Base-by-base conservation (phyloP, 2,329 filamentous ascomycete species). In the Fusarium floridanum region DNA sequence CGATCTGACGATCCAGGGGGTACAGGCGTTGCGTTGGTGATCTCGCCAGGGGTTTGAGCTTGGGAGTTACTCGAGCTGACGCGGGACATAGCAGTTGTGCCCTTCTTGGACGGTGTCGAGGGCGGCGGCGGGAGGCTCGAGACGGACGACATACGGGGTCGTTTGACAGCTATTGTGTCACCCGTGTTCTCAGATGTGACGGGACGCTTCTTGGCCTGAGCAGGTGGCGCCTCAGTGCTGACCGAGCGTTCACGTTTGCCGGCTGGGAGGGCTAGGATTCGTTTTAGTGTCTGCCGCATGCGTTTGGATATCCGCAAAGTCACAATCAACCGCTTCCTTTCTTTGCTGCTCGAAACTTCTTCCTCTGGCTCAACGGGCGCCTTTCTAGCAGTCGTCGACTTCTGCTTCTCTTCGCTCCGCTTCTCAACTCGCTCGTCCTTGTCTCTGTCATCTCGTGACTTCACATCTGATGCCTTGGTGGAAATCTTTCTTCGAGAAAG, bases 61-160 rank as follows among this genome's bases (percentile, higher is more conserved):
- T 87, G 83, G 1, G 88, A 90, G 76, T 87, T 88, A 78, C 81
- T 88, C 1, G 89, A 90, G 61, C 87, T 84, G 37, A 86, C 87
- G 5, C 88, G 86, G 6, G 85, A 88, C 87, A 90, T 90, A 65
- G 87, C 80, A 2, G 84, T 82, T 16, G 86, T 83, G 2, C 84
- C 81, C 65, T 85, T 89, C 71, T 86, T 90, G 11, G 87, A 85
- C 0, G 89, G 89, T 1, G 89, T 90, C 3, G 86, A 85, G 0
- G 87, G 86, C 2, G 88, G 87, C 2, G 82, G 79, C 16, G 82
- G 76, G 16, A 83, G 75, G 43, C 78, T 79, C 34, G 80, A 76
- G 29, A 83, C 76, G 7, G 88, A 88, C 1, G 85, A 81, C 2
- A 85, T 80, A 48, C 83, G 83, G 24, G 86, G 86, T 39, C 83